Percentiles rank a stretch among this genome's conserved stretches.
Conservation (phyloP, 257 asterid genomes). For the Solanum chiquidenum region DNA sequence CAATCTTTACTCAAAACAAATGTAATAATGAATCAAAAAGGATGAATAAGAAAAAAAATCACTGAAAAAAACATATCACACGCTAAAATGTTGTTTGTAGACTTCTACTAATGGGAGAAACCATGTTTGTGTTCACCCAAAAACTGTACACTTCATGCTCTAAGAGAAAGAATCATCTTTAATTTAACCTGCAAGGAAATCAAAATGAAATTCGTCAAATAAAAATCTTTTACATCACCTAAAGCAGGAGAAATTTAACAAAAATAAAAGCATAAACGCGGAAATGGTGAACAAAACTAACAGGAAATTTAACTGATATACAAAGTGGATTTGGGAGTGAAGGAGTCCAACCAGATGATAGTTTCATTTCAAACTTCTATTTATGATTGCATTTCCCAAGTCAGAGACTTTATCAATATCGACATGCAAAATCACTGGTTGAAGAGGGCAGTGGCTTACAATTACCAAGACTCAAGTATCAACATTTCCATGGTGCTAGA, state of each 20-base stretch:
- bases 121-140: neutral
- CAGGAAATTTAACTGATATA: neutral
- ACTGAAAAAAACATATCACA: neutral
- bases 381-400: neutral
- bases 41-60: neutral
- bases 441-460: neutral
- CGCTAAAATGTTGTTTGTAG: neutral
- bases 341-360: neutral
- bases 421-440: neutral
- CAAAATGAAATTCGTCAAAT: neutral
- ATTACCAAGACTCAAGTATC: neutral
- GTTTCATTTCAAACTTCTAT: neutral
- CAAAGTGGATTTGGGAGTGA: neutral
- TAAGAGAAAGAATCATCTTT: neutral
- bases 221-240: neutral
- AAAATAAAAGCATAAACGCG: neutral
- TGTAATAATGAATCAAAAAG: neutral
- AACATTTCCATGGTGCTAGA: neutral
- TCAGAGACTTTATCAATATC: neutral
- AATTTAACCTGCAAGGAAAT: neutral
- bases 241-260: neutral
- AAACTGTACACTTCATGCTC: neutral
- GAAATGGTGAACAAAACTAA: neutral
- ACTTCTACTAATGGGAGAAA: neutral
- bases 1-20: neutral